Percentiles rank a stretch among this genome's conserved stretches.
phyloP scores from a whole-genome alignment of 495 filamentous ascomycete genomes.

The Oidiodendron maius region DNA sequence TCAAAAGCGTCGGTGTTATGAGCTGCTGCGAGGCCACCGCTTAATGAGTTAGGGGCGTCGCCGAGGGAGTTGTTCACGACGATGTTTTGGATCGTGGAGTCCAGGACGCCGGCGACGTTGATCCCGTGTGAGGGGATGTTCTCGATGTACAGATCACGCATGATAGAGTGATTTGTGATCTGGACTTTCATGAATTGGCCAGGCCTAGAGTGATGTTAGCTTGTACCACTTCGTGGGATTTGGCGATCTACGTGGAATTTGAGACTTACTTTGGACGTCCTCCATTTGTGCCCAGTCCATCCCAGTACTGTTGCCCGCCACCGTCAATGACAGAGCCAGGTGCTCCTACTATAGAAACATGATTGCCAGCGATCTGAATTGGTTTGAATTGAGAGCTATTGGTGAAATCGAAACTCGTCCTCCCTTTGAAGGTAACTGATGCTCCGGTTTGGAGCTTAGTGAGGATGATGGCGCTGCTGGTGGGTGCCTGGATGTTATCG shows the following conservation, averaged over 20 bases:
- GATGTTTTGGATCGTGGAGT: slow-evolving; percentile 41
- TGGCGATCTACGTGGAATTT: slow-evolving; percentile 39
- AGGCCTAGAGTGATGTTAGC: slow-evolving; percentile 35
- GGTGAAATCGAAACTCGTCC: slow-evolving; percentile 8
- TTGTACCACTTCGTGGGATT: slow-evolving; percentile 23
- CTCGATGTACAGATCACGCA: slow-evolving; percentile 32
- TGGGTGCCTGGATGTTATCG: slow-evolving; percentile 7
- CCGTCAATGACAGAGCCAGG: slow-evolving; percentile 36
- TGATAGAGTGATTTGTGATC: slow-evolving; percentile 13
- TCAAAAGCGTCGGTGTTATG: slow-evolving; percentile 66
- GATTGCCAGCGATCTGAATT: slow-evolving; percentile 31
- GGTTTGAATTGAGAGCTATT: slow-evolving; percentile 6
- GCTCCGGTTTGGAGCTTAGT: slow-evolving; percentile 13
- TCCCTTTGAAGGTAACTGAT: slow-evolving; percentile 10
- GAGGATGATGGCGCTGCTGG: slow-evolving; percentile 5
- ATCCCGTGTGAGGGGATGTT: slow-evolving; percentile 59
- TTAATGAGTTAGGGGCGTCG: slow-evolving; percentile 33
- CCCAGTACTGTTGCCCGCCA: slow-evolving; percentile 42
- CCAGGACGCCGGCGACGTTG: slow-evolving; percentile 39
- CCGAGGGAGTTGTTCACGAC: slow-evolving; percentile 57
- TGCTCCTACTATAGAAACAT: slow-evolving; percentile 39
- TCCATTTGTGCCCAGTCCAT: slow-evolving; percentile 43
- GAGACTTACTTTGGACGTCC: slow-evolving; percentile 33
- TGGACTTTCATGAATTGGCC: slow-evolving; percentile 34
- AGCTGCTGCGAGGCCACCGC: slow-evolving; percentile 31